These are phyloP conservation scores for Drechslerella coelobrocha DNA, from an alignment of 2,329 filamentous ascomycete genomes.

Conservation along the genomic window DNA sequence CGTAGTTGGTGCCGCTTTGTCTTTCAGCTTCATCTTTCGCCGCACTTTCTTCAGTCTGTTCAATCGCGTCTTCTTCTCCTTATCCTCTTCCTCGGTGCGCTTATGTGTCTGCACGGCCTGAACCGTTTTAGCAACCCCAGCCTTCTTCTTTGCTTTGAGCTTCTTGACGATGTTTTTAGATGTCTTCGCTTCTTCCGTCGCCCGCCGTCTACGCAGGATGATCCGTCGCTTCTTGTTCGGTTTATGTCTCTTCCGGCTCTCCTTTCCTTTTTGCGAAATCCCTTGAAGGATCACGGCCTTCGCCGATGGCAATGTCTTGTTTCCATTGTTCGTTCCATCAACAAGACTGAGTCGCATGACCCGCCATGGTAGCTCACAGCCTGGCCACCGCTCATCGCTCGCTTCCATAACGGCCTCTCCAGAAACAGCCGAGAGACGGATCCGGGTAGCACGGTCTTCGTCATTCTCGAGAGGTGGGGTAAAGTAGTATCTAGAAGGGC, in stretches of 20 bases:
- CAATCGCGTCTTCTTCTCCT: conserved; percentile 43
- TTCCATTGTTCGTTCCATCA: neutral
- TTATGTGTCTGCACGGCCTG: conserved; percentile 25
- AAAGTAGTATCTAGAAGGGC: conserved; percentile 36
- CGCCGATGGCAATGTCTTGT: neutral
- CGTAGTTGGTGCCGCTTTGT: conserved; percentile 9
- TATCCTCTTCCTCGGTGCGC: conserved; percentile 38
- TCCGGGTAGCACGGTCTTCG: conserved; percentile 12
- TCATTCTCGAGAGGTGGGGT: conserved; percentile 39
- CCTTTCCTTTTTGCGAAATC: neutral
- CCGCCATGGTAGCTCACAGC: conserved; percentile 41
- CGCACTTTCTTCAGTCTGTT: conserved; percentile 40
- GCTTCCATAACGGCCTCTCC: conserved; percentile 27
- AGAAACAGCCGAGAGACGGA: conserved; percentile 31
- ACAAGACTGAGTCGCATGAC: conserved; percentile 24
- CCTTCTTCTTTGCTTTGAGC: conserved; percentile 37
- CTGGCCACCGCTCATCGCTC: conserved; percentile 26
- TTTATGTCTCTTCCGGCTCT: conserved; percentile 17
- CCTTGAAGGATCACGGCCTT: conserved; percentile 7
- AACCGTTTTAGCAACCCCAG: conserved; percentile 14
- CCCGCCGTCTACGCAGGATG: conserved; percentile 17
- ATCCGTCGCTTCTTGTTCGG: conserved; percentile 42
- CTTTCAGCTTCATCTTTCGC: conserved; percentile 29
- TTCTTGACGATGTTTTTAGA: conserved; percentile 31
- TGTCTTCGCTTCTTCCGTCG: conserved; percentile 12